These are phyloP conservation scores for Eurotiales sp. DNA, from an alignment of 2,329 filamentous ascomycete species.

Conservation along the genomic window DNA sequence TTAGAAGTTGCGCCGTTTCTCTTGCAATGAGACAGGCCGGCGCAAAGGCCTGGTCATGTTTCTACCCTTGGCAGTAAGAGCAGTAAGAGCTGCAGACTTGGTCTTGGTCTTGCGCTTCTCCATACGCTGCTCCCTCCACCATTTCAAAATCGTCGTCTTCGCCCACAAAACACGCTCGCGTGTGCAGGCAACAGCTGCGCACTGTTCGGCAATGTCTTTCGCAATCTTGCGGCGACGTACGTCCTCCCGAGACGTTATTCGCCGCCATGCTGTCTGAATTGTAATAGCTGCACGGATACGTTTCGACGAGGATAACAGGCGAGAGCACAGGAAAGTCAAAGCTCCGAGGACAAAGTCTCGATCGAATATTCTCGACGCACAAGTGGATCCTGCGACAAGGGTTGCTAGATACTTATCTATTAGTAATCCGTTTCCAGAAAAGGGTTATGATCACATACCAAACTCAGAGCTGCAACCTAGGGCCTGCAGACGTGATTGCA, in stretches of 20 bases:
- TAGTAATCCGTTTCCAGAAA: not conserved
- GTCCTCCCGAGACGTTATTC: conserved; percentile 19
- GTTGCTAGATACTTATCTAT: conserved; percentile 34
- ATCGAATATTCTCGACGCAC: conserved; percentile 46
- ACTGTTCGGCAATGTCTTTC: conserved; percentile 32
- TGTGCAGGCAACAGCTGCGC: conserved; percentile 45
- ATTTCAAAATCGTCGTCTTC: conserved; percentile 29
- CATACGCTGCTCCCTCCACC: conserved; percentile 28
- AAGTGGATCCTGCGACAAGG: conserved; percentile 35
- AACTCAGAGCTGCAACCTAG: conserved; percentile 44
- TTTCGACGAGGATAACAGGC: conserved; percentile 51
- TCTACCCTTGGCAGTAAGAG: not conserved
- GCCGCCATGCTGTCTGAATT: conserved; percentile 53
- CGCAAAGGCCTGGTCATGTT: not conserved
- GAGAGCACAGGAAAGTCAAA: conserved; percentile 58
- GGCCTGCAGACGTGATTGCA: conserved; percentile 32
- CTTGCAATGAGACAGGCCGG: not conserved
- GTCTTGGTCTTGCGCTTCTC: conserved; percentile 14
- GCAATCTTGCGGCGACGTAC: conserved; percentile 21
- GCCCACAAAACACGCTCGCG: conserved; percentile 41
- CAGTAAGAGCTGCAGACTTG: not conserved
- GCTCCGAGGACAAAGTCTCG: conserved; percentile 54
- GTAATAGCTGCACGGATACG: conserved; percentile 48
- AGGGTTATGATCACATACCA: conserved; percentile 26
- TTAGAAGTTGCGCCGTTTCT: not conserved